phyloP scores from a whole-genome alignment of 768 basidiomycete species.

The Agrocybe praecox region DNA sequence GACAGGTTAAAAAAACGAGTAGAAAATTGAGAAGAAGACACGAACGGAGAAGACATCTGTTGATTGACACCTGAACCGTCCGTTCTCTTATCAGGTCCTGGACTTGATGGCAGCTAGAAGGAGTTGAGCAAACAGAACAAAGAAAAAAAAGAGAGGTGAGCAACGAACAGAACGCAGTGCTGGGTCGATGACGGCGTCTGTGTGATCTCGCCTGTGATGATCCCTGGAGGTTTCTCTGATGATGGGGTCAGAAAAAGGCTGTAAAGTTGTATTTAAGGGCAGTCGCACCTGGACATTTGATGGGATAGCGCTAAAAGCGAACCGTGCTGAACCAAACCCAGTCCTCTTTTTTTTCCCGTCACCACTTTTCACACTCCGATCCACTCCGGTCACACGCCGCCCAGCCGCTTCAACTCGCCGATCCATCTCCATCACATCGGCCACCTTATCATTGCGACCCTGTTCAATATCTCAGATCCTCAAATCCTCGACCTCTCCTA shows the following conservation, averaged over 20 bases:
- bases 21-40: constrained; percentile 17
- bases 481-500: no score
- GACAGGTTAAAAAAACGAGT: constrained; percentile 15
- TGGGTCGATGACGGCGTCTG: constrained; percentile 28
- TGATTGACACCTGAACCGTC: constrained; percentile 14
- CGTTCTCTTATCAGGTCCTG: constrained; percentile 40
- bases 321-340: constrained; percentile 17
- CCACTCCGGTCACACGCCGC: constrained; percentile 15
- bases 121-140: constrained; percentile 17
- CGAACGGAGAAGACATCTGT: constrained; percentile 31
- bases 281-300: constrained; percentile 32
- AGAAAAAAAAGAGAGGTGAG: not conserved
- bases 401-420: constrained; percentile 17
- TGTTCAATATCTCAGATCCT: constrained; percentile 20
- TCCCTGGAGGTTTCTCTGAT: constrained; percentile 17
- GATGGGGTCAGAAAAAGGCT: constrained; percentile 28
- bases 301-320: constrained; percentile 16
- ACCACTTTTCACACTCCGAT: constrained; percentile 27
- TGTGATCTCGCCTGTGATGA: constrained; percentile 14
- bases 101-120: constrained; percentile 34
- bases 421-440: constrained; percentile 6
- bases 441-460: constrained; percentile 39
- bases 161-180: constrained; percentile 35
- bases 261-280: constrained; percentile 30
- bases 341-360: constrained; percentile 6